Evolutionary conservation across 2,329 filamentous ascomycete species (phyloP), one percentile per base, ranked within the genome.

Genomic region (Xylaria sp.): DNA sequence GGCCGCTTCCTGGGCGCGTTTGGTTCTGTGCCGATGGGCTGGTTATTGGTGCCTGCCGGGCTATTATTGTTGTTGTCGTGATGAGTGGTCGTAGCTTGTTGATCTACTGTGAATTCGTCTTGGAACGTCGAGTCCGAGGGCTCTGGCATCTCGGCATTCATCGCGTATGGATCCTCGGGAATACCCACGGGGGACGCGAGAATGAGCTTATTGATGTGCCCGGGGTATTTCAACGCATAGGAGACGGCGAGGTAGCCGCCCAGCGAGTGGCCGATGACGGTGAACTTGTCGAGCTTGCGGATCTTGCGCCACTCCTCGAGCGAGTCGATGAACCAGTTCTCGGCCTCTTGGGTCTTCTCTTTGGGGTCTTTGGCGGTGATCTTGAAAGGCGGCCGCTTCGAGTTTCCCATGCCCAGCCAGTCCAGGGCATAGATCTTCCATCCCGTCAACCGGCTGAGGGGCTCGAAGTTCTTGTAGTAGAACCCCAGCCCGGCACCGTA

Each of bases 391-490:
- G 95, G 94, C 4, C 94, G 84, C 25, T 87, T 89, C 60, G 92
- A 96, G 72, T 96, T 89, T 61, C 94, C 94, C 92, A 97, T 97
- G 61, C 94, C 94, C 15, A 97, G 83, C 84, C 98, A 87, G 73
- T 99, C 94, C n/a, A 99, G 81, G 0, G 94, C 92, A 74, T 95
- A 98, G 17, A 99, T 79, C 72, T 92, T 94, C 88, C 95, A 96
- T 28, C 94, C 93, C 28, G 84, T 82, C 1, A 88, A 80, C 17
- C 94, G 88, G 47, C 90, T 94, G 35, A 99, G 79, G 5, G 89
- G 88, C 77, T 99, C 95, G 64, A 96, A 97, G 75, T 99, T 99
- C 79, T 95, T 94, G 83, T 97, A 99, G 83, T 96, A 99, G 79
- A 99, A 98, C 21, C 94, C 95, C 0, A 99, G 84, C 0, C 95